Conservation (phyloP, 129 eudicot genomes). For the Helianthus tuberosus region DNA sequence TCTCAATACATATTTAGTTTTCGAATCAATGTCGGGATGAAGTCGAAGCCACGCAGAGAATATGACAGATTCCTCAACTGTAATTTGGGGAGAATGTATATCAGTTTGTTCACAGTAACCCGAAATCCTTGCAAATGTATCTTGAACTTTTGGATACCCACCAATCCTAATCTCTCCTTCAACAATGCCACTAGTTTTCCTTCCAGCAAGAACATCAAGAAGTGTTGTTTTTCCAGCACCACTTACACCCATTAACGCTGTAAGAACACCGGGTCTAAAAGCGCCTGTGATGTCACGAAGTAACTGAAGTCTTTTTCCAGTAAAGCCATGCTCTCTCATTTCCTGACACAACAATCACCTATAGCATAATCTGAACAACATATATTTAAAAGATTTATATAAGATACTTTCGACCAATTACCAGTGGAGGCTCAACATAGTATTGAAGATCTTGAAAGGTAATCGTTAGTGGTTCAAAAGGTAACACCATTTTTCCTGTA, state of each 20-base stretch:
- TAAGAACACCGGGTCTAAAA: constrained; percentile 80
- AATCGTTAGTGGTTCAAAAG: constrained; percentile 61
- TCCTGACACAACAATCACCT: constrained; percentile 33
- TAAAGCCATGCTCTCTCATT: constrained; percentile 65
- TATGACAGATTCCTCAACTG: constrained; percentile 72
- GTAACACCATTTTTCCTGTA: constrained; percentile 69
- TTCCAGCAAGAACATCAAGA: constrained; percentile 85
- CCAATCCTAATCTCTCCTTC: constrained; percentile 68
- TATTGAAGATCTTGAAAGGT: constrained; percentile 74
- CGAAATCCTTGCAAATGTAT: constrained; percentile 72
- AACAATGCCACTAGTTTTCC: constrained; percentile 69
- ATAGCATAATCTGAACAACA: neutral
- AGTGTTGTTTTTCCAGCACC: constrained; percentile 97
- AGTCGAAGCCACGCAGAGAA: constrained; percentile 95
- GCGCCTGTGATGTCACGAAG: constrained; percentile 72
- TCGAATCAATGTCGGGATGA: constrained; percentile 61
- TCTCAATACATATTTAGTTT: constrained; percentile 58
- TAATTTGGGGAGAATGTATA: constrained; percentile 79
- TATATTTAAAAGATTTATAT: neutral
- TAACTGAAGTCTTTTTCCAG: constrained; percentile 61
- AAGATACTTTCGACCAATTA: constrained; percentile 23
- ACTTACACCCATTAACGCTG: constrained; percentile 86
- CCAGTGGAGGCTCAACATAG: constrained; percentile 70
- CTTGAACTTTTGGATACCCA: constrained; percentile 80
- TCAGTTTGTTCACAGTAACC: constrained; percentile 92